phyloP scores from a whole-genome alignment of 139 green algal genomes.

The Pleodorina starrii region DNA sequence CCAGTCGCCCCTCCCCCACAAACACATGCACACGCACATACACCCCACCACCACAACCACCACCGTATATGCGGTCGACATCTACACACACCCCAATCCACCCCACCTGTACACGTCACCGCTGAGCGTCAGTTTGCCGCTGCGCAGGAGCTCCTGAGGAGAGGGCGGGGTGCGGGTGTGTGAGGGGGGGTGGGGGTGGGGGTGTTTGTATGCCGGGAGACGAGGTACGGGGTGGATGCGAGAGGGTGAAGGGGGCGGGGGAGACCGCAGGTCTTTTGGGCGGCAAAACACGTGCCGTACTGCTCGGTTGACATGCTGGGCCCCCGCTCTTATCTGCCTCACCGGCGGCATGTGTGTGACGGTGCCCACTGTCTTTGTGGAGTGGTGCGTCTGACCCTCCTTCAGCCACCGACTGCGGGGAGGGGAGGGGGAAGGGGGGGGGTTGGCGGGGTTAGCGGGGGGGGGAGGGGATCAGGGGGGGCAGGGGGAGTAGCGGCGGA shows the following conservation, averaged over 20 bases:
- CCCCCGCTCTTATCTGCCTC: not conserved
- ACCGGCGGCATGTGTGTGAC: conserved; percentile 57
- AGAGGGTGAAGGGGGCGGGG: no score
- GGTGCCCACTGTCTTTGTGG: conserved; percentile 55
- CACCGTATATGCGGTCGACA: no score
- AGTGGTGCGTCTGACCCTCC: conserved; percentile 55
- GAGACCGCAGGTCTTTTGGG: no score
- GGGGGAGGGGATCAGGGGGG: not conserved
- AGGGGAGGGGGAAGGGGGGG: no score
- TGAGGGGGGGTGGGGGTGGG: not conserved
- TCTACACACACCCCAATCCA: not conserved
- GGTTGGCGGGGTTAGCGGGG: no score
- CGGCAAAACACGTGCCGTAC: no score
- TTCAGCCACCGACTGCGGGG: conserved; percentile 36
- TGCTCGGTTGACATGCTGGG: not conserved
- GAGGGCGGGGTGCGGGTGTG: not conserved
- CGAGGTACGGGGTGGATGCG: no score
- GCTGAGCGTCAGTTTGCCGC: conserved; percentile 56
- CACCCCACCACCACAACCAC: no score
- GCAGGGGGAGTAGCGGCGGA: no score
- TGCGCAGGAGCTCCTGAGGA: conserved; percentile 53
- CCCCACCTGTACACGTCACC: conserved; percentile 61
- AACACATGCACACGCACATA: no score
- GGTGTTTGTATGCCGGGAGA: not conserved
- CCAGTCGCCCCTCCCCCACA: no score